Conservation (phyloP, 2,329 filamentous ascomycete species). For the Hypoxylon sp. region DNA sequence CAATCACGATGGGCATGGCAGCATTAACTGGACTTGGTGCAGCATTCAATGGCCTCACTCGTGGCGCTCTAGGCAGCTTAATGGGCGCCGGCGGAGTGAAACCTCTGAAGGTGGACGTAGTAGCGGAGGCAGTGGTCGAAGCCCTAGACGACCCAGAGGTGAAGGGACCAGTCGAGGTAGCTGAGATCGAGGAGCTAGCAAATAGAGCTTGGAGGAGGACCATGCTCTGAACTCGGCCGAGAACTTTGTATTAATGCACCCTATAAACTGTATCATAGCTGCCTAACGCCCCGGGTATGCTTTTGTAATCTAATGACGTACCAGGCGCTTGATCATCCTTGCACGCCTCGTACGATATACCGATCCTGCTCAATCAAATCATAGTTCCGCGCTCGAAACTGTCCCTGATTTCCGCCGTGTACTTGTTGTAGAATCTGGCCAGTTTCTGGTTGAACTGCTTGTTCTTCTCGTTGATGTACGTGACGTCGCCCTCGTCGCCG, state of each 20-base stretch:
- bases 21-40: constrained; percentile 80
- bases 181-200: constrained; percentile 84
- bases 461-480: constrained; percentile 99
- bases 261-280: constrained; percentile 48
- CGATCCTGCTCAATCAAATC: constrained; percentile 70
- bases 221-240: constrained; percentile 75
- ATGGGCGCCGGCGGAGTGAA: constrained; percentile 88
- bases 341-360: constrained; percentile 11
- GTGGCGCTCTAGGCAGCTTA: constrained; percentile 79
- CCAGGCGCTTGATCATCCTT: constrained; percentile 8
- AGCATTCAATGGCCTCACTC: constrained; percentile 80
- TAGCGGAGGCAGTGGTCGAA: constrained; percentile 91
- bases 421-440: constrained; percentile 96
- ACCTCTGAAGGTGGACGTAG: constrained; percentile 86
- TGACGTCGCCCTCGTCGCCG: constrained; percentile 91
- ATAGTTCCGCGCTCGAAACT: constrained; percentile 98
- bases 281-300: constrained; percentile 32
- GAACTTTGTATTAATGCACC: constrained; percentile 40
- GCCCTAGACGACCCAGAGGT: constrained; percentile 80
- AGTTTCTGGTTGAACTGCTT: constrained; percentile 99
- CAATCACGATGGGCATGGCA: constrained; percentile 87
- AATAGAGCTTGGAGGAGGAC: constrained; percentile 87
- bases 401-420: constrained; percentile 95
- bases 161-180: constrained; percentile 80
- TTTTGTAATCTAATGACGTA: constrained; percentile 27